These are phyloP conservation scores for Marasmius sp. DNA, from an alignment of 1,284 basidiomycete genomes.

Conservation along the genomic window DNA sequence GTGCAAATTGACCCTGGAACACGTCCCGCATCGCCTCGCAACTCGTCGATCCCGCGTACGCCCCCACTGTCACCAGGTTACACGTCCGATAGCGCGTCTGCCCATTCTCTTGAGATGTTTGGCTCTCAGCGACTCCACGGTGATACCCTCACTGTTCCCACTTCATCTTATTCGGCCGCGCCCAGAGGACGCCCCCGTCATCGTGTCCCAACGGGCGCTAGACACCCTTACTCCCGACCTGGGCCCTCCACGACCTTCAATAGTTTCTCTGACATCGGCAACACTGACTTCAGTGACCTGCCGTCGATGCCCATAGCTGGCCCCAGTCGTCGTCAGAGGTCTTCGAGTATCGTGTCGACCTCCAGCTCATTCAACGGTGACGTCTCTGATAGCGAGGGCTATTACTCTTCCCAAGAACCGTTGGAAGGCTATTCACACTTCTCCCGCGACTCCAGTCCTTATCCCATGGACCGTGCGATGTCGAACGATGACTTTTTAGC, in stretches of 20 bases:
- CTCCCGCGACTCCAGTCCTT: background rate
- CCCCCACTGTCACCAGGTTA: background rate
- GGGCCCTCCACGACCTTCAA: background rate
- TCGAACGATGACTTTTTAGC: background rate
- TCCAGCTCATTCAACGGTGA: background rate
- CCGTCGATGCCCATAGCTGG: background rate
- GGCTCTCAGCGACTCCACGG: background rate
- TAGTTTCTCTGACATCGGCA: background rate
- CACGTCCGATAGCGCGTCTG: background rate
- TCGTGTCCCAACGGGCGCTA: background rate
- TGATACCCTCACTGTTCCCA: background rate
- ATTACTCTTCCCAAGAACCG: background rate
- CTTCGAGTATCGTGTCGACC: background rate
- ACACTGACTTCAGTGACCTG: background rate
- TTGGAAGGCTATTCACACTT: background rate
- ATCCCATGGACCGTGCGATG: too few species aligned
- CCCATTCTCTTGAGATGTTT: background rate
- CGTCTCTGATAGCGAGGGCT: background rate
- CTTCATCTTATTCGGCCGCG: background rate
- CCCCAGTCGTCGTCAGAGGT: background rate
- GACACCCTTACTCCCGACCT: background rate
- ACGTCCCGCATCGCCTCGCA: background rate
- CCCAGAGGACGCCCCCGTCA: background rate
- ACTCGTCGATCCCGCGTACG: background rate
- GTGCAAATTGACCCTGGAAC: background rate